Conservation (phyloP, 164 flowering plant species). For the Aristolochia fimbriata region DNA sequence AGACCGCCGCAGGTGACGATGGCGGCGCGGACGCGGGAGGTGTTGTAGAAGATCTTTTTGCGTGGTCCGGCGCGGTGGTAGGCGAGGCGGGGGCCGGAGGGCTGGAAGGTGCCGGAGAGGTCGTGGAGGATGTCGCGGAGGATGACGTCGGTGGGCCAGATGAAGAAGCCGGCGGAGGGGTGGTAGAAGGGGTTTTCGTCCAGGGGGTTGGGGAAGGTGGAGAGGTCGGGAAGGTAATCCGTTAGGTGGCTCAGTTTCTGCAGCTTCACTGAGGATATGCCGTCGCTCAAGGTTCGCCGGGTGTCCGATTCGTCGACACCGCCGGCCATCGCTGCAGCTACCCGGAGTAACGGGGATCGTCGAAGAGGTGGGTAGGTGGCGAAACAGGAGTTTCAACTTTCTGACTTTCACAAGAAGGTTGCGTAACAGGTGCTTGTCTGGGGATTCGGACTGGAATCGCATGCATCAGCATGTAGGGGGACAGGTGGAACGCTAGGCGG, state of each 20-base stretch:
- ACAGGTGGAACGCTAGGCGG: no score
- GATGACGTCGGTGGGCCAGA: conserved; percentile 19
- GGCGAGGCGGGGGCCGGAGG: conserved; percentile 13
- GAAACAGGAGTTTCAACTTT: no score
- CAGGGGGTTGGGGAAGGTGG: conserved; percentile 37
- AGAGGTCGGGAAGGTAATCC: conserved; percentile 32
- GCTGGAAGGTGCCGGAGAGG: conserved; percentile 5
- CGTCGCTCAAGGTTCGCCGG: no score
- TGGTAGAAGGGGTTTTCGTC: conserved; percentile 42
- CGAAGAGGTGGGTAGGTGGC: no score
- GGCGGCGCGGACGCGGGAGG: conserved; percentile 33
- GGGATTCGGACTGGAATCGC: no score
- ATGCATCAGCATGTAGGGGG: no score
- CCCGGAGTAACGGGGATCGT: no score
- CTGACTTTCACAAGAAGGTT: no score
- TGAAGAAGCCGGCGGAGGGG: conserved; percentile 26
- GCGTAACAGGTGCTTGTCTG: no score
- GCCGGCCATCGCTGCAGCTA: no score
- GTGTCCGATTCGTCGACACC: no score
- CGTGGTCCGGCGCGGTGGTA: conserved; percentile 82
- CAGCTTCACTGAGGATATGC: conserved; percentile 11
- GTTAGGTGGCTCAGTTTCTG: conserved; percentile 37
- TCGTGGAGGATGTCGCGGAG: conserved; percentile 17
- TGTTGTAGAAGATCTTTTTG: conserved; percentile 35
- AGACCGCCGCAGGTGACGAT: conserved; percentile 85